Conservation (phyloP, 371 early-diverging fungal species). For the Zopfochytrium polystomum region DNA sequence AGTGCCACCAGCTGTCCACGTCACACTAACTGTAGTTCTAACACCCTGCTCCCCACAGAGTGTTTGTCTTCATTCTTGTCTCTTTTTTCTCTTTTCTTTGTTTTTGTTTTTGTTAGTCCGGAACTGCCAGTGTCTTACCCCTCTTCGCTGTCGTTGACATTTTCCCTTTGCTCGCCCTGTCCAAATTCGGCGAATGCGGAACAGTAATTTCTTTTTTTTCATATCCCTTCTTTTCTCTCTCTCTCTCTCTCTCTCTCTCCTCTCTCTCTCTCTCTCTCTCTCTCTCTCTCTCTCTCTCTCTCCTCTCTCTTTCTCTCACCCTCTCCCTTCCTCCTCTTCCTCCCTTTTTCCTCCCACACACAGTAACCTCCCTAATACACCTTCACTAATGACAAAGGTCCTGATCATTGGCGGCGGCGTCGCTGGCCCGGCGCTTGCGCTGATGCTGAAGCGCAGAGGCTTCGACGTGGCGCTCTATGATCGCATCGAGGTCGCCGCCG, state of each 20-base stretch:
- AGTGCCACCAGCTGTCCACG: neutral
- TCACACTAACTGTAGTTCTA: neutral
- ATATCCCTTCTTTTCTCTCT: no score
- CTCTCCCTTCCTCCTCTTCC: no score
- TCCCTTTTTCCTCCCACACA: no score
- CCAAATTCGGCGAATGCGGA: no score
- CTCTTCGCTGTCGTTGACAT: neutral
- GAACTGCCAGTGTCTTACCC: neutral
- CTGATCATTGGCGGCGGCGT: neutral
- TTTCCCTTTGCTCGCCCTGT: no score
- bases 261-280: no score
- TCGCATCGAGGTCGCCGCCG: neutral
- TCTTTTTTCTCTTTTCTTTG: neutral
- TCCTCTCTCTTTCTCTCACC: no score
- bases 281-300: no score
- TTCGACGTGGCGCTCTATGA: neutral
- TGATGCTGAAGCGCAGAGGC: neutral
- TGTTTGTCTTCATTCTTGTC: neutral
- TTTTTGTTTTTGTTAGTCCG: neutral
- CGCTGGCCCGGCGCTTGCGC: neutral
- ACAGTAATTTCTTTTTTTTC: no score
- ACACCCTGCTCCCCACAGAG: neutral
- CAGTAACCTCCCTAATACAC: neutral
- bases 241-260: no score
- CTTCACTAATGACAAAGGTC: neutral